Evolutionary conservation across 352 stramenopile species (phyloP), one percentile per base, ranked within the genome.

Genomic region (Globisporangium megalacanthum): DNA sequence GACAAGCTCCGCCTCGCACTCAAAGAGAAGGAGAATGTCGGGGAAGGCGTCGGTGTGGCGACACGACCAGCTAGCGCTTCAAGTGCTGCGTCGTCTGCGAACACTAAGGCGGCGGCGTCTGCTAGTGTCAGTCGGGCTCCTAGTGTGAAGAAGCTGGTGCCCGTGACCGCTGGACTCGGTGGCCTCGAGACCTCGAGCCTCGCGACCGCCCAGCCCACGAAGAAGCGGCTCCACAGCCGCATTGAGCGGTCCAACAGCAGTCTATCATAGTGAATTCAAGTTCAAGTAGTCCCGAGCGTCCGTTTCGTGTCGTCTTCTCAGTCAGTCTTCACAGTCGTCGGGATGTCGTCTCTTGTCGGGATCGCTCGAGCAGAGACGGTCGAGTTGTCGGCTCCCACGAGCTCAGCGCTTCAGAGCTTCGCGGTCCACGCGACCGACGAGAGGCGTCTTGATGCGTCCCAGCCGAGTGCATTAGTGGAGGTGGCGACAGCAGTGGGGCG

Each of bases 21-120:
- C 33, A 87, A 82, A 54, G 79, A 89, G 58, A 89, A 91, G 59
- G 81, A 91, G 48, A 91, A 91, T 46, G 61, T 88, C 48, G 68
- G 69, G 19, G 64, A 70, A 39, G 66, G 67, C 3, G 49, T 50
- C 14, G 41, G 6, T 11, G 19, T 4, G 7, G 17, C 13, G 17
- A 49, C 20, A 20, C 44, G 44, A 3, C 17, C 44, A 10, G n/a
- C 22, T 9, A 7, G 19, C 3, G 44, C 44, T 0, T 5, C 44
- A 11, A 45, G 39, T 15, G 39, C 13, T 8, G 39, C 39, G 3
- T 17, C 44, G n/a, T 48, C 42, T 3, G 44, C 44, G 19, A 49
- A 49, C 19, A 7, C 19, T 1, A 49, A 29, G 44, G 0, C 44
- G 4, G 8, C 44, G 19, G 5, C 9, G 17, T n/a, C 3, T 10